phyloP scores from a whole-genome alignment of 2,329 filamentous ascomycete genomes.

The Magnaporthales sp. region DNA sequence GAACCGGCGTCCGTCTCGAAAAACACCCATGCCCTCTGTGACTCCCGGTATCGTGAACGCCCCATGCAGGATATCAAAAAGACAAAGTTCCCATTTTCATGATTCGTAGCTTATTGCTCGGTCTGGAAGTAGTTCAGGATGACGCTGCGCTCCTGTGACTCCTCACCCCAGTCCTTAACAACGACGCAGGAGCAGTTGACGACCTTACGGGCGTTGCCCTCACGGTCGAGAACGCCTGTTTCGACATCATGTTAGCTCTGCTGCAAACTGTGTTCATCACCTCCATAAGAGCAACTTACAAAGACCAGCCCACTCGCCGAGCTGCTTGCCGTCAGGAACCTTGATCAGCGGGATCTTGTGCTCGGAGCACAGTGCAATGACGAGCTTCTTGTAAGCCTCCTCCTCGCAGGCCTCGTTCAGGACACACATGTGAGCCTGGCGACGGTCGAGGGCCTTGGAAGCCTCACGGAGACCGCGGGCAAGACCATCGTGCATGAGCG shows the following conservation, averaged over 20 bases:
- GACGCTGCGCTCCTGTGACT: constrained; percentile 96
- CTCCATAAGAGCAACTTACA: constrained; percentile 58
- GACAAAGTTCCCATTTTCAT: constrained; percentile 5
- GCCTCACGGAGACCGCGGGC: constrained; percentile 97
- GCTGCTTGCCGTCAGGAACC: constrained; percentile 98
- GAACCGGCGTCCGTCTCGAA: constrained; percentile 23
- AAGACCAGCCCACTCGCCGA: constrained; percentile 99
- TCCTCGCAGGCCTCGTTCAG: constrained; percentile 99
- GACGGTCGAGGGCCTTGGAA: constrained; percentile 95
- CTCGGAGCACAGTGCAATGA: constrained; percentile 96
- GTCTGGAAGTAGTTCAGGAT: constrained; percentile 99
- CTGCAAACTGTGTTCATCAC: background rate
- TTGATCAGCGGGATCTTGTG: constrained; percentile 99
- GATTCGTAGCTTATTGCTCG: constrained; percentile 50
- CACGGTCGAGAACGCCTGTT: constrained; percentile 91
- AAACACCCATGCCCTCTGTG: constrained; percentile 27
- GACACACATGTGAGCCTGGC: constrained; percentile 99
- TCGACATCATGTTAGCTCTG: background rate
- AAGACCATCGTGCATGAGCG: constrained; percentile 98
- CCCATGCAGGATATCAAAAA: constrained; percentile 14
- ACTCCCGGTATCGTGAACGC: constrained; percentile 20
- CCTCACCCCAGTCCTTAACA: constrained; percentile 99
- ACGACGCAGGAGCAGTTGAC: constrained; percentile 99
- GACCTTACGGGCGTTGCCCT: constrained; percentile 99
- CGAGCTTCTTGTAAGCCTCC: constrained; percentile 99